phyloP scores from a whole-genome alignment of 768 basidiomycete genomes.

The Stropharia rugosoannulata region DNA sequence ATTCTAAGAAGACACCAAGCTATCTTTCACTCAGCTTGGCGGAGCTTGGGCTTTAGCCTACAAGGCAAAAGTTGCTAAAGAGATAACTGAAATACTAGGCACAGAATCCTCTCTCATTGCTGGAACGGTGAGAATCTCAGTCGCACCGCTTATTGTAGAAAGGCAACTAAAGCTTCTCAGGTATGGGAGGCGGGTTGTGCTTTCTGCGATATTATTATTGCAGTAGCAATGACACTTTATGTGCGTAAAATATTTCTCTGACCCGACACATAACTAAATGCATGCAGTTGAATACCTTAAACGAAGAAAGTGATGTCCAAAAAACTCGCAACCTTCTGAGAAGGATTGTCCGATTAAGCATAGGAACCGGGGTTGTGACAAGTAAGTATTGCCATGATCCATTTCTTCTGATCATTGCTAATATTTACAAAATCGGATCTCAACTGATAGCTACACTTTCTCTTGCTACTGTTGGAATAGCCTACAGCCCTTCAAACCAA shows the following conservation, averaged over 20 bases:
- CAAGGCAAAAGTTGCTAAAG: too few species aligned
- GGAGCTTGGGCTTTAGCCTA: background rate
- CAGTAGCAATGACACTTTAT: background rate
- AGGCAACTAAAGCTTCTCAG: background rate
- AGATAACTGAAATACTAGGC: too few species aligned
- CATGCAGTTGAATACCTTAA: background rate
- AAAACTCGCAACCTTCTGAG: conserved; percentile 9
- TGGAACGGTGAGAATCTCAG: too few species aligned
- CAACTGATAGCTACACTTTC: conserved; percentile 4
- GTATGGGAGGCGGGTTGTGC: conserved; percentile 5
- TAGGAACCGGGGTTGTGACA: conserved; percentile 16
- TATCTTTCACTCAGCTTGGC: background rate
- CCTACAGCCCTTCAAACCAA: background rate
- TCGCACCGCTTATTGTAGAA: too few species aligned
- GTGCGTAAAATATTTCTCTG: background rate
- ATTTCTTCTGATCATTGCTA: background rate
- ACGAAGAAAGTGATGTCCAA: background rate
- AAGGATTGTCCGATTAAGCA: conserved; percentile 10
- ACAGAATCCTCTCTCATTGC: too few species aligned
- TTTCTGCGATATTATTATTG: conserved; percentile 2
- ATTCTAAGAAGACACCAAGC: background rate
- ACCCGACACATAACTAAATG: background rate
- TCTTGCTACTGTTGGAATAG: conserved; percentile 1
- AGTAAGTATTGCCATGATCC: conserved; percentile 2
- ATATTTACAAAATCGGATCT: too few species aligned